phyloP scores from a whole-genome alignment of 345 rosid genomes.

The Populus euphratica region DNA sequence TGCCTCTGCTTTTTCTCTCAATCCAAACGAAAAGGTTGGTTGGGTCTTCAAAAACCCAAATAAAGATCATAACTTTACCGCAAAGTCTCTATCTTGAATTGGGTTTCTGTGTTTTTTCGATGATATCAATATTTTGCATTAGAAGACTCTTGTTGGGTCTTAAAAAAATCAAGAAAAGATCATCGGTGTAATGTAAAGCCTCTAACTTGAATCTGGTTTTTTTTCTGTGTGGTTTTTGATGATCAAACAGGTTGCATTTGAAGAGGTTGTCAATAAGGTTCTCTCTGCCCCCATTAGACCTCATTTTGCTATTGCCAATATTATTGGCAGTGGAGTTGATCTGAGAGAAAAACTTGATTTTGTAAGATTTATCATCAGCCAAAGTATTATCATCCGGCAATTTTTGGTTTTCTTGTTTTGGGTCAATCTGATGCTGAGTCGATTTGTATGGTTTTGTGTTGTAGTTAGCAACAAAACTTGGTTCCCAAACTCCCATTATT shows the following conservation, averaged over 20 bases:
- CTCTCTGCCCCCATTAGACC: slow-evolving; percentile 61
- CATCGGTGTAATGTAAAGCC: background rate
- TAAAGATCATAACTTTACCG: background rate
- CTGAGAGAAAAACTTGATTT: slow-evolving; percentile 11
- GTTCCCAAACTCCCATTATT: slow-evolving; percentile 42
- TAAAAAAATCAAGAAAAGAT: background rate
- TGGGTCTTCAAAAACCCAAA: background rate
- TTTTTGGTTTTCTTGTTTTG: background rate
- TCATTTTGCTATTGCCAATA: slow-evolving; percentile 47
- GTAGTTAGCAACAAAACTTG: slow-evolving; percentile 40
- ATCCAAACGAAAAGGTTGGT: slow-evolving; percentile 23
- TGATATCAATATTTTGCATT: background rate
- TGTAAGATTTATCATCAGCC: slow-evolving; percentile 19
- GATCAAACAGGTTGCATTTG: slow-evolving; percentile 36
- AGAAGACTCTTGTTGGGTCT: background rate
- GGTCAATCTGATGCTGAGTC: background rate
- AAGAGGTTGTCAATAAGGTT: slow-evolving; percentile 55
- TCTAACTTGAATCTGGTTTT: background rate
- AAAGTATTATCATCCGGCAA: background rate
- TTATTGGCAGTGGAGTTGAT: slow-evolving; percentile 11
- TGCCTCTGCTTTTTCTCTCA: slow-evolving; percentile 47
- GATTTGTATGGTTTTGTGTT: background rate
- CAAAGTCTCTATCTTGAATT: background rate
- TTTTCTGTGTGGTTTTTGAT: background rate
- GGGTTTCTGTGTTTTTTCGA: background rate